Conservation (phyloP, 495 filamentous ascomycete species). For the Oidiodendron maius region DNA sequence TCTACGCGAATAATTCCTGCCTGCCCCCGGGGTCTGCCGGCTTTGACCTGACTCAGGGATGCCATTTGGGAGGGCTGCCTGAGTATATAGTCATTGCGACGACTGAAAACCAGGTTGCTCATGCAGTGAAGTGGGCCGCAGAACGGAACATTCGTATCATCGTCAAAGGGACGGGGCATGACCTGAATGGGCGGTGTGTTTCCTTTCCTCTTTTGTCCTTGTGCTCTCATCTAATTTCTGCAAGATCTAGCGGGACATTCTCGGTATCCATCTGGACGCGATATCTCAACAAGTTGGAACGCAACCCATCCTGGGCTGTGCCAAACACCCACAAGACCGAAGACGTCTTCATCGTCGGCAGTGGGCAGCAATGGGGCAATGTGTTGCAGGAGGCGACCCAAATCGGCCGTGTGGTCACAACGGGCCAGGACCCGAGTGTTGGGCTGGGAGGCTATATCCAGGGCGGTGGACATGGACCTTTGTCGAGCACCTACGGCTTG, state of each 20-base stretch:
- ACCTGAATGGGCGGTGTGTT: constrained; percentile 20
- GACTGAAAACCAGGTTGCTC: constrained; percentile 21
- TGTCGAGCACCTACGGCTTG: constrained; percentile 39
- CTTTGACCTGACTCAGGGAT: constrained; percentile 34
- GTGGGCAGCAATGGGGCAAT: neutral
- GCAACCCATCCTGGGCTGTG: constrained; percentile 19
- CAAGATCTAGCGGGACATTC: constrained; percentile 40
- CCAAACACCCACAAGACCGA: neutral
- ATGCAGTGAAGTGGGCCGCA: constrained; percentile 1
- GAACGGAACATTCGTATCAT: constrained; percentile 51
- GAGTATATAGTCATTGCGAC: constrained; percentile 31
- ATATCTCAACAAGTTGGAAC: constrained; percentile 30
- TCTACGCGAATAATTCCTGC: constrained; percentile 10
- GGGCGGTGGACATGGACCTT: constrained; percentile 46
- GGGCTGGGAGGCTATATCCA: constrained; percentile 47
- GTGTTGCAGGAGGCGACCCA: neutral
- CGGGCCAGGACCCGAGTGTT: neutral
- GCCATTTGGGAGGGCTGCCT: constrained; percentile 27
- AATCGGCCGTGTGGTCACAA: neutral
- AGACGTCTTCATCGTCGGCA: neutral
- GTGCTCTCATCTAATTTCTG: constrained; percentile 14
- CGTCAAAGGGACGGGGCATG: constrained; percentile 58
- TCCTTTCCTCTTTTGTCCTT: constrained; percentile 6
- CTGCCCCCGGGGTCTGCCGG: constrained; percentile 4
- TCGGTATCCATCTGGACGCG: constrained; percentile 46